Percentiles rank a stretch among this genome's conserved stretches.
These are phyloP conservation scores for Mycena indigotica DNA, from an alignment of 768 basidiomycete species.

Conservation along the genomic window DNA sequence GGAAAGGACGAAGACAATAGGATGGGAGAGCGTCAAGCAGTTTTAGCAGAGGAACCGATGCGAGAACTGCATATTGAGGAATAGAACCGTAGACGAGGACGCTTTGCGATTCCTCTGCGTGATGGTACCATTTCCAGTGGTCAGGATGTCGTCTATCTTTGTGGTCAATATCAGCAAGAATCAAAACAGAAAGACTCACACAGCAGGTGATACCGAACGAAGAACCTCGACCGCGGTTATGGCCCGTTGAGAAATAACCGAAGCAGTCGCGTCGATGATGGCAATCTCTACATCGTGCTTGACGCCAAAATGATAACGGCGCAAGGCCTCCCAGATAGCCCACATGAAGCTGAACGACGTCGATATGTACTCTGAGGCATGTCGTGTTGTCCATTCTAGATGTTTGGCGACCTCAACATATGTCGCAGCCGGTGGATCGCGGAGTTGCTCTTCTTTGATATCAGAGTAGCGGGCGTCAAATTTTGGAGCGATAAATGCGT, in stretches of 20 bases:
- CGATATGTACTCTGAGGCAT: conserved; percentile 69
- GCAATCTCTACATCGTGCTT: conserved; percentile 82
- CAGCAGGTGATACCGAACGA: conserved; percentile 48
- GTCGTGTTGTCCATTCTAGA: conserved; percentile 79
- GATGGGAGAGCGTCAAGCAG: conserved; percentile 71
- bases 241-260: conserved; percentile 55
- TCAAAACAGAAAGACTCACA: conserved; percentile 28
- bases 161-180: conserved; percentile 11
- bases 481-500: conserved; percentile 64
- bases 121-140: conserved; percentile 78
- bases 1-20: conserved; percentile 53
- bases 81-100: conserved; percentile 73
- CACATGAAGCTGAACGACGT: conserved; percentile 81
- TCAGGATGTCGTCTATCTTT: conserved; percentile 54
- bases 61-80: conserved; percentile 63
- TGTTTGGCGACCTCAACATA: conserved; percentile 69
- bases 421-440: conserved; percentile 39
- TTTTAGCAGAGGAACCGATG: conserved; percentile 68
- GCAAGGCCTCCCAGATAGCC: conserved; percentile 81
- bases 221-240: conserved; percentile 69
- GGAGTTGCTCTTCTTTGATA: conserved; percentile 30
- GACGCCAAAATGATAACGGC: conserved; percentile 69
- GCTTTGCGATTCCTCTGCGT: conserved; percentile 73
- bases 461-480: conserved; percentile 54
- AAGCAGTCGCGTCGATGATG: conserved; percentile 67